Conservation (phyloP, 2,329 filamentous ascomycete genomes). For the Paraconiothyrium brasiliense region DNA sequence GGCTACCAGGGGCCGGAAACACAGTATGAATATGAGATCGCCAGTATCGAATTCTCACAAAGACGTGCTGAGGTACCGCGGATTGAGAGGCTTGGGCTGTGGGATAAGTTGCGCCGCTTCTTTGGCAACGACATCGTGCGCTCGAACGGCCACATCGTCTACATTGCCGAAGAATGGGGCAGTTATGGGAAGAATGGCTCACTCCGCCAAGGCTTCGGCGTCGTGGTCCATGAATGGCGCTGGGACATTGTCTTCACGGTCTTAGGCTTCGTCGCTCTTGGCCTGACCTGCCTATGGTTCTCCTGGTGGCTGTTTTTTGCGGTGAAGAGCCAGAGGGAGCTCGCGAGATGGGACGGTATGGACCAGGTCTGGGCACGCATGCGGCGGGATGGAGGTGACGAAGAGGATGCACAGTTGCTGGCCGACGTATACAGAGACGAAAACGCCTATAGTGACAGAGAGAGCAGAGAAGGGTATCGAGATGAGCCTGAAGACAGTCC, state of each 20-base stretch:
- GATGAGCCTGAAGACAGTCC: constrained; percentile 28
- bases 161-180: constrained; percentile 41
- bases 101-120: constrained; percentile 33
- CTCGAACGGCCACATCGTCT: constrained; percentile 38
- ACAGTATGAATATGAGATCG: constrained; percentile 36
- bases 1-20: constrained; percentile 24
- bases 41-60: constrained; percentile 33
- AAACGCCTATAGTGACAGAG: constrained; percentile 14
- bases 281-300: constrained; percentile 25
- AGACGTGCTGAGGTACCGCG: constrained; percentile 33
- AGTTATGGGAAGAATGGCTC: constrained; percentile 43
- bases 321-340: constrained; percentile 34
- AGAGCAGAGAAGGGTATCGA: constrained; percentile 27
- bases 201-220: constrained; percentile 35
- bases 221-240: constrained; percentile 36
- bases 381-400: constrained; percentile 28
- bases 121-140: constrained; percentile 41
- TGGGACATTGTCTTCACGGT: constrained; percentile 35
- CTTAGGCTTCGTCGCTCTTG: constrained; percentile 30
- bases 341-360: constrained; percentile 47
- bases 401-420: constrained; percentile 38
- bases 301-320: constrained; percentile 33
- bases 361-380: constrained; percentile 45
- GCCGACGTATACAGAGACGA: constrained; percentile 34
- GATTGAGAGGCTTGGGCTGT: constrained; percentile 24